Evolutionary conservation across 2,329 filamentous ascomycete genomes (phyloP).

Genomic region (Fusarium sp.): DNA sequence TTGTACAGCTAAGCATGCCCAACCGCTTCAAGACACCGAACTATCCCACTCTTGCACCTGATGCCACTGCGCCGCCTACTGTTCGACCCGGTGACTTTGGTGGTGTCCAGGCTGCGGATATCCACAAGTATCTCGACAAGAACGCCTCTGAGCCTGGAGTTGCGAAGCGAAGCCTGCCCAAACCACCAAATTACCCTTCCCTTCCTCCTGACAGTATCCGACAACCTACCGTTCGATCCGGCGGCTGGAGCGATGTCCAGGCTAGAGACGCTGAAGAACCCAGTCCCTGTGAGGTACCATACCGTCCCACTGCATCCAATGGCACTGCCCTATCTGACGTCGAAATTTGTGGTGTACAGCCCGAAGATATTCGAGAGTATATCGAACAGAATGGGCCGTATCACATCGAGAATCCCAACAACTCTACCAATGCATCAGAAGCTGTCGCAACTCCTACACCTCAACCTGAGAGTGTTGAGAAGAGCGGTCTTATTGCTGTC

Average conservation of each 20-base stretch:
- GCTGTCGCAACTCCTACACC: neutral
- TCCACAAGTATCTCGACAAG: neutral
- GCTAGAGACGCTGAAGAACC: neutral
- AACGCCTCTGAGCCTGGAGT: neutral
- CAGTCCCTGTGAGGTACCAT: neutral
- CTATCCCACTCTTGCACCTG: neutral
- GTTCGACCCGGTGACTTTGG: too few species aligned
- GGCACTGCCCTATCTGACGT: neutral
- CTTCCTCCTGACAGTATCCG: neutral
- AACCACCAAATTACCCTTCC: neutral
- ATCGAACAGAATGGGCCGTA: neutral
- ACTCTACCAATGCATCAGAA: neutral
- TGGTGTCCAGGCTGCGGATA: neutral
- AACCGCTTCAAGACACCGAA: neutral
- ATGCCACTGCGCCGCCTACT: too few species aligned
- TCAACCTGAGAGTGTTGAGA: accelerated
- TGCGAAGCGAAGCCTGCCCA: neutral
- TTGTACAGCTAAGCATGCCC: neutral
- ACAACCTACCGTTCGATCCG: neutral
- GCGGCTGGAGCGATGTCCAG: too few species aligned
- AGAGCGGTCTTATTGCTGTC: neutral
- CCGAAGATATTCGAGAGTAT: neutral
- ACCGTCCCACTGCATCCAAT: neutral
- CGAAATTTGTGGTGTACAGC: neutral
- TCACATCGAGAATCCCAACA: neutral